Evolutionary conservation across 176 grass and related monocot genomes (phyloP), one percentile per base, ranked within the genome.

Genomic region (Aegilops speltoides): DNA sequence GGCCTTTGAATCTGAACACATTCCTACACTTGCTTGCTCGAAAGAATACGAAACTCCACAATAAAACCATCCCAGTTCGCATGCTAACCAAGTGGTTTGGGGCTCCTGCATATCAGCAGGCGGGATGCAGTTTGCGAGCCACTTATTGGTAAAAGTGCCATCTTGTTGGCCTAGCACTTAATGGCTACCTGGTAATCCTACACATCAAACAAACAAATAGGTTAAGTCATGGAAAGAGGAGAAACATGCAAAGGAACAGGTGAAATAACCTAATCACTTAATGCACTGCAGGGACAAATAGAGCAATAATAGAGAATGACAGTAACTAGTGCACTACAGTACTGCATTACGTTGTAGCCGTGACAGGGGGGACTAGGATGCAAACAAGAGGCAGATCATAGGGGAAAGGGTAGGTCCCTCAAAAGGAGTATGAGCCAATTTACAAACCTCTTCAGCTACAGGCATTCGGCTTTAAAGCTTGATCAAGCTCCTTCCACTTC

Each of bases 391-490:
- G 76, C 61, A 68, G 78, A 87, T 80, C 88, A 90, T 88, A 88
- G 85, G 70, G 82, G 69, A 32, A 25, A 83, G n/a, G 70, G 45
- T 62, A 40, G 88, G 88, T 31, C 79, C 81, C 68, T 87, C 22
- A 12, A 64, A 86, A 80, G 61, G 54, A 87, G 89, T 88, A 85
- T 91, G 81, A 81, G 4, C 64, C 74, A 75, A 80, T 86, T 88
- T 83, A 91, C 79, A 91, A 88, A 76, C 26, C 64, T 72, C 52
- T 80, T 26, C 61, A 43, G 71, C 79, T 73, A 79, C 86, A 82
- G 78, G 92, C 24, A 88, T 83, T 86, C 85, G 84, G 79, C 91
- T 94, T 89, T 94, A 94, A 91, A 93, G 87, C 88, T 92, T 82
- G 79, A 87, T 56, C 33, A 92, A 70, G 72, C 84, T 72, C 81